Base-by-base conservation (phyloP, 2,329 filamentous ascomycete species). In the Zymoseptoria ardabiliae region DNA sequence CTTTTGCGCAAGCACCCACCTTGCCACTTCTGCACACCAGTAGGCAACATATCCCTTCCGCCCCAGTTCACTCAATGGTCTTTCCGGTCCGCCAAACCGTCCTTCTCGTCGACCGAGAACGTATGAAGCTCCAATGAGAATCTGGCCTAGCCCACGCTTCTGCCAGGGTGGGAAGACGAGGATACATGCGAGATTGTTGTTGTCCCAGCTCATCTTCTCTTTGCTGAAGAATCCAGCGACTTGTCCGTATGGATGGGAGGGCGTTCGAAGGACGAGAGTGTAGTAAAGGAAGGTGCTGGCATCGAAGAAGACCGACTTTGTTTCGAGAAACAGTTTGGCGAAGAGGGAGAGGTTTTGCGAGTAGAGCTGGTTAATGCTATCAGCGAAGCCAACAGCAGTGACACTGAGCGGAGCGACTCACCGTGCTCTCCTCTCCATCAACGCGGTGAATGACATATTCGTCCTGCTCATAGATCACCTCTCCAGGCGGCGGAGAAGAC, bases 221-320 rank as follows among this genome's bases (percentile, higher is more conserved):
- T 99, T 97, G 64, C 90, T 95, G 78, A 97, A 99, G 81, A 97
- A 97, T n/a, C 94, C 94, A 1, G 93, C 84, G 28, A 97, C 86
- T 70, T 87, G 85, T 13, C 68, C 67, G 30, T 68, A 57, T 19
- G 66, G 61, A 41, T 67, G 58, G n/a, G 66, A 62, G 0, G 80
- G 80, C 66, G 83, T 78, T 23, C 61, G 65, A 70, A 92, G 88
- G 51, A 94, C 88, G 56, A 97, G 85, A 4, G 96, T 83, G 73
- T 96, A 97, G 79, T 96, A 99, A 66, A 96, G 86, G 77, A 99
- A 99, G 55, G 89, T 90, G 4, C 86, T 85, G 52, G 97, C 92
- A 71, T 99, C 94, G 78, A 96, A 99, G 76, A 97, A 97, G 67
- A 99, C 92, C 7, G 91, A 96, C 72, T 99, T 99, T 71, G 95